Conservation (phyloP, 2,329 filamentous ascomycete genomes). For the Colletotrichum sp. region DNA sequence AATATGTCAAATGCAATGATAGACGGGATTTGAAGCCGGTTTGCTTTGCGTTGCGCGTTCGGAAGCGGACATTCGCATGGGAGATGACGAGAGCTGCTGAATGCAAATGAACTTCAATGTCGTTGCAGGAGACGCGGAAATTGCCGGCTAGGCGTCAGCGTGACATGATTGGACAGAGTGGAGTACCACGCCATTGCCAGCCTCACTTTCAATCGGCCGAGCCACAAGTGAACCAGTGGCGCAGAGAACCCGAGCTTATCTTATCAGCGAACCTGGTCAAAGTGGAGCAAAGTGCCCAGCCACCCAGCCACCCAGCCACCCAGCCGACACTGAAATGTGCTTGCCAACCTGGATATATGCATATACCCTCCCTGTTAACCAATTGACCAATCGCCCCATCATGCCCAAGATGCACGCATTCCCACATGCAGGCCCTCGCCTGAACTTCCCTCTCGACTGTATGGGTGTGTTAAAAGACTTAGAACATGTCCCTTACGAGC, state of each 20-base stretch:
- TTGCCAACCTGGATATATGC: not conserved
- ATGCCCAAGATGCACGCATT: not conserved
- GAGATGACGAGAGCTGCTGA: not conserved
- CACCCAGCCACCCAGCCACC: not conserved
- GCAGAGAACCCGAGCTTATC: not conserved
- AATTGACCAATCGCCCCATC: not conserved
- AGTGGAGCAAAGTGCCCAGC: not conserved
- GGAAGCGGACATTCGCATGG: not conserved
- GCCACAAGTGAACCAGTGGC: not conserved
- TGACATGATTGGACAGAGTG: not conserved
- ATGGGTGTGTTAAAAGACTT: not conserved
- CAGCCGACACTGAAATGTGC: not conserved
- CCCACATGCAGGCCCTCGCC: not conserved
- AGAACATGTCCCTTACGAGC: not conserved
- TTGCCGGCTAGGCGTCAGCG: not conserved
- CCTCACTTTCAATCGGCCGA: not conserved
- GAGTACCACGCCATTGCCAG: not conserved
- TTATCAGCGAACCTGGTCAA: not conserved
- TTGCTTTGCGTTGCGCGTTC: not conserved
- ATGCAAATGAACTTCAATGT: not conserved
- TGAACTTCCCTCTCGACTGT: not conserved
- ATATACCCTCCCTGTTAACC: not conserved
- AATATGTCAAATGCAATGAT: not conserved
- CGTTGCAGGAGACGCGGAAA: not conserved
- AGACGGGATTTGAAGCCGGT: not conserved